A percentile compares a stretch with the other conserved stretches of the same genome.
phyloP scores from a whole-genome alignment of 495 filamentous ascomycete genomes.

The Aspergillus panamensis region DNA sequence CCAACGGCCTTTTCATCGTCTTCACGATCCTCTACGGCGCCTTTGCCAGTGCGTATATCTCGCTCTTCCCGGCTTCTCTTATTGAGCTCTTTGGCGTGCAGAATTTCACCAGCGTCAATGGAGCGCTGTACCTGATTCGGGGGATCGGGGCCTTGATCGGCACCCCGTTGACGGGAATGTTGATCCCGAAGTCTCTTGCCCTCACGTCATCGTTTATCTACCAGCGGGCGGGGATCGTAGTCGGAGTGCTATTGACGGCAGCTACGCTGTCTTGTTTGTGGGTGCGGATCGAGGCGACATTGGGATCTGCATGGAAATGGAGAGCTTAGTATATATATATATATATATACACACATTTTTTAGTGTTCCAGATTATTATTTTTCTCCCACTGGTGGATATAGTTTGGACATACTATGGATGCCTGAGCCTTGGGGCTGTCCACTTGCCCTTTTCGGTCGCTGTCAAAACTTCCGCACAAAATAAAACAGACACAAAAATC shows the following conservation, averaged over 20 bases:
- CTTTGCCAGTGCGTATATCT: conserved; percentile 44
- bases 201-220: conserved; percentile 25
- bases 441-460: conserved; percentile 6
- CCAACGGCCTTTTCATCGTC: conserved; percentile 43
- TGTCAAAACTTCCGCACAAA: conserved; percentile 12
- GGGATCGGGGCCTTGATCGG: conserved; percentile 54
- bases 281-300: conserved; percentile 33
- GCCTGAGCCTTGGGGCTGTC: conserved; percentile 8
- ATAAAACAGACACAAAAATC: conserved; percentile 1
- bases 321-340: conserved; percentile 18
- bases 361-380: too few relatives aligned
- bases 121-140: conserved; percentile 54
- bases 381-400: conserved; percentile 1
- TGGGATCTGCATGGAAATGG: conserved; percentile 25
- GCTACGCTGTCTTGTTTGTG: conserved; percentile 35
- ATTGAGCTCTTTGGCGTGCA: conserved; percentile 57
- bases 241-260: conserved; percentile 31
- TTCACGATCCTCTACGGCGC: conserved; percentile 54
- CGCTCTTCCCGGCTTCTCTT: conserved; percentile 41
- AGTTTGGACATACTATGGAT: conserved; percentile 1
- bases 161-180: conserved; percentile 42
- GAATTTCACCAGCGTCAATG: conserved; percentile 56
- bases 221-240: conserved; percentile 29
- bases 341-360: too few relatives aligned
- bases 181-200: conserved; percentile 30